phyloP scores from a whole-genome alignment of 768 basidiomycete species.

The Arthromyces matolae region DNA sequence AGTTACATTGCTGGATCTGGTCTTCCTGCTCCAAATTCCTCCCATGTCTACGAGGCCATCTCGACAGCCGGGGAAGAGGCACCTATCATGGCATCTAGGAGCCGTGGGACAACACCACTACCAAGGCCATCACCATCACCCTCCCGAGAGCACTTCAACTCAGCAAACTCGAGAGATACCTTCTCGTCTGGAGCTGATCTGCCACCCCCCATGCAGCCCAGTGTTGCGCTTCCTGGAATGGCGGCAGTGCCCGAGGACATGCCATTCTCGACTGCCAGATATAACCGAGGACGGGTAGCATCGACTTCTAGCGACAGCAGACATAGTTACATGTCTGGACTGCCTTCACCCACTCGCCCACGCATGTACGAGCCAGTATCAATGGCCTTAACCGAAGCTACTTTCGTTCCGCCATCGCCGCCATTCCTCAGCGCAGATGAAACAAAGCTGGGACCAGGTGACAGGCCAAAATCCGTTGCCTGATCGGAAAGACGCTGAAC shows the following conservation, averaged over 20 bases:
- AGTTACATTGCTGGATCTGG: slow-evolving; percentile 34
- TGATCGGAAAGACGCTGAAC: too few relatives aligned
- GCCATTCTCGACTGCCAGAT: slow-evolving; percentile 25
- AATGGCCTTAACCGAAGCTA: slow-evolving; percentile 57
- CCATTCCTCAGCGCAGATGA: slow-evolving; percentile 47
- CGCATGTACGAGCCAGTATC: slow-evolving; percentile 76
- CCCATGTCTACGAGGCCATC: slow-evolving; percentile 64
- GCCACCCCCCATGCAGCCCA: slow-evolving; percentile 7
- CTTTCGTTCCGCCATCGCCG: slow-evolving; percentile 57
- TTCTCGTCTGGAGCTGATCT: slow-evolving; percentile 3
- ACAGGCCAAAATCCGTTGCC: slow-evolving; percentile 44
- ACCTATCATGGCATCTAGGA: neutral
- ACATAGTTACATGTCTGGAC: slow-evolving; percentile 31
- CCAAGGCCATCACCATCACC: neutral
- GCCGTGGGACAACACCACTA: neutral
- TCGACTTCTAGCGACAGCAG: slow-evolving; percentile 35
- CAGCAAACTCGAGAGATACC: slow-evolving; percentile 5
- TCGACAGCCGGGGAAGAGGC: slow-evolving; percentile 29
- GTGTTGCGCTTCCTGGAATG: neutral
- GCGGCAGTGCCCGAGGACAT: slow-evolving; percentile 7
- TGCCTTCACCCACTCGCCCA: slow-evolving; percentile 19
- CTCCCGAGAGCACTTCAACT: neutral
- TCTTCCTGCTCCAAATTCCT: slow-evolving; percentile 12
- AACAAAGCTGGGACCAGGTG: slow-evolving; percentile 25
- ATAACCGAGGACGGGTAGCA: slow-evolving; percentile 44